Evolutionary conservation across 129 eudicot species (phyloP).

Genomic region (Lonicera japonica): DNA sequence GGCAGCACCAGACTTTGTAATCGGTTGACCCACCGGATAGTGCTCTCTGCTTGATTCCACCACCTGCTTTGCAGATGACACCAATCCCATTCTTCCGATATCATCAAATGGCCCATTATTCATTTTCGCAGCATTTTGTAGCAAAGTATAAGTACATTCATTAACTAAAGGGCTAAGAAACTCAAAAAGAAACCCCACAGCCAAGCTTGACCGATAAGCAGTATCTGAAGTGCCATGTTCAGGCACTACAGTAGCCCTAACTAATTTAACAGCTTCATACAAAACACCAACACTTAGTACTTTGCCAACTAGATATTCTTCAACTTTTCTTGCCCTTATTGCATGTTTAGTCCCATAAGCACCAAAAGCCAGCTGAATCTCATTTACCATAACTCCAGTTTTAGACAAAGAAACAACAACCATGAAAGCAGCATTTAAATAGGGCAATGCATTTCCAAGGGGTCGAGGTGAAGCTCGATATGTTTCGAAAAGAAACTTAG

Average conservation of each 20-base stretch:
- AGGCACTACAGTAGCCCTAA: too few species aligned
- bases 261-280: constrained; percentile 50
- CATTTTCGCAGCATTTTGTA: too few species aligned
- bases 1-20: constrained; percentile 66
- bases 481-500: constrained; percentile 54
- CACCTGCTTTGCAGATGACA: constrained; percentile 71
- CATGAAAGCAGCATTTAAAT: constrained; percentile 75
- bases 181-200: constrained; percentile 68
- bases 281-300: constrained; percentile 33
- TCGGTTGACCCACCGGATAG: constrained; percentile 81
- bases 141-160: constrained; percentile 2
- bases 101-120: constrained; percentile 8
- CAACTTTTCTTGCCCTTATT: constrained; percentile 52
- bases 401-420: constrained; percentile 39
- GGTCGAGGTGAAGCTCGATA: too few species aligned
- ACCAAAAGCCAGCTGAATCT: constrained; percentile 64
- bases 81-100: constrained; percentile 19
- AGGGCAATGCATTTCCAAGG: constrained; percentile 81
- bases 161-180: constrained; percentile 47
- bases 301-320: constrained; percentile 55
- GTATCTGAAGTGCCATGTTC: constrained; percentile 58
- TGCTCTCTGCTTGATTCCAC: constrained; percentile 55
- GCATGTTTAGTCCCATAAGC: constrained; percentile 71
- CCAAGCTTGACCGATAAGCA: constrained; percentile 70
- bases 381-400: constrained; percentile 37